Percentiles rank a stretch among this genome's conserved stretches.
Conservation (phyloP, 257 asterid genomes). For the Solanum infundibuliforme region DNA sequence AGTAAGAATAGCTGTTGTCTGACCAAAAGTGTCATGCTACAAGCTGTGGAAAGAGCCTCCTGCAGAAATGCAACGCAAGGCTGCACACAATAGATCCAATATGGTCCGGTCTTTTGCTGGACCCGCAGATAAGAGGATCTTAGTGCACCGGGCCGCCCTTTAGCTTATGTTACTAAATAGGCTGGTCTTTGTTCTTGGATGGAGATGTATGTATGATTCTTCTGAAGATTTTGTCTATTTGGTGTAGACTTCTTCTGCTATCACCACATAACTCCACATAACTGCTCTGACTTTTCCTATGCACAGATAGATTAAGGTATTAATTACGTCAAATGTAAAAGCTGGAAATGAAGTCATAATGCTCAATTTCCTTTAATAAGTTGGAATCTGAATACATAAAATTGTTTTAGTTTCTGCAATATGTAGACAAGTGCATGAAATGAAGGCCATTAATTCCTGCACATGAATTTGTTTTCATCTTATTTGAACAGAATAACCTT, state of each 20-base stretch:
- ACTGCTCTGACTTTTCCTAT: neutral
- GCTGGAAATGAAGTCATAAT: neutral
- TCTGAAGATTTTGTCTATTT: neutral
- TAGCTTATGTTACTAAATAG: neutral
- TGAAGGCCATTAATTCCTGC: neutral
- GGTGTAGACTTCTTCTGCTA: neutral
- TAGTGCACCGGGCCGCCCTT: neutral
- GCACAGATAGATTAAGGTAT: neutral
- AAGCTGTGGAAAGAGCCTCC: neutral
- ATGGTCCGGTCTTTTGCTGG: neutral
- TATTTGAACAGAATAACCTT: neutral
- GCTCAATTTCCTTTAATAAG: neutral
- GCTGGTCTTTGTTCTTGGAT: neutral
- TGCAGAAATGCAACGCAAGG: neutral
- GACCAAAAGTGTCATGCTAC: neutral
- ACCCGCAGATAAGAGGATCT: neutral
- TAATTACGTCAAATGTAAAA: neutral
- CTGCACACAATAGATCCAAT: neutral
- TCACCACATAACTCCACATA: neutral
- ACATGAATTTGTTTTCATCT: neutral
- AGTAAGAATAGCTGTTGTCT: neutral
- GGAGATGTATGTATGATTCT: neutral
- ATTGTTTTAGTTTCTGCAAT: neutral
- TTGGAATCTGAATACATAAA: neutral
- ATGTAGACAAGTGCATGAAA: neutral